These are phyloP conservation scores for Sungouiozyma intestinalis DNA, from an alignment of 805 yeast species.

Conservation along the genomic window DNA sequence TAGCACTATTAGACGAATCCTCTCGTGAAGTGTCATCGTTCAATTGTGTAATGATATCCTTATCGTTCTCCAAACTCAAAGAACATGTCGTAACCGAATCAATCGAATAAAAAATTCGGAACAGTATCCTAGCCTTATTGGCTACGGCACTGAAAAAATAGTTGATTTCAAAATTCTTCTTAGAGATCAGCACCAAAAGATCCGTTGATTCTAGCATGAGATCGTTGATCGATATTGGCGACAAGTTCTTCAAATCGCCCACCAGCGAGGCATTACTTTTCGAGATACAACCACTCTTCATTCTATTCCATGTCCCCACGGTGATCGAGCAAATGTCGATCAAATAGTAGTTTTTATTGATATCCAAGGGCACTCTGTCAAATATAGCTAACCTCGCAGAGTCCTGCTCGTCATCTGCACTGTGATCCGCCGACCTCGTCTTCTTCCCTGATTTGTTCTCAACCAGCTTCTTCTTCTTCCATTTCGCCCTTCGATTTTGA, in stretches of 20 bases:
- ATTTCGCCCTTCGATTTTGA: conserved; percentile 77
- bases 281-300: conserved; percentile 48
- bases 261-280: conserved; percentile 31
- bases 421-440: not conserved
- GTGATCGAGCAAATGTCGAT: conserved; percentile 58
- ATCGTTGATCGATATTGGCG: conserved; percentile 54
- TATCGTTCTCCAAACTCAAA: conserved; percentile 36
- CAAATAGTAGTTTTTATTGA: conserved; percentile 58
- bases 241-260: conserved; percentile 44
- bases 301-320: conserved; percentile 75
- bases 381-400: conserved; percentile 13
- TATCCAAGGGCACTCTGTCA: conserved; percentile 39
- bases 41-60: conserved; percentile 10
- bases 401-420: not conserved
- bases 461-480: conserved; percentile 36
- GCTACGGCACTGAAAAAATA: conserved; percentile 70
- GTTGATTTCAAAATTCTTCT: conserved; percentile 61
- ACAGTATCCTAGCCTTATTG: conserved; percentile 54
- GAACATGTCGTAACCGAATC: conserved; percentile 50
- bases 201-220: conserved; percentile 59
- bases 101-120: conserved; percentile 63
- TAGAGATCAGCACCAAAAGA: conserved; percentile 57
- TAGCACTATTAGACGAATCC: conserved; percentile 13
- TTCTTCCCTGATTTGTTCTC: not conserved
- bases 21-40: not conserved